Conservation (phyloP, 2,329 filamentous ascomycete genomes). For the Colletotrichum acutatum region DNA sequence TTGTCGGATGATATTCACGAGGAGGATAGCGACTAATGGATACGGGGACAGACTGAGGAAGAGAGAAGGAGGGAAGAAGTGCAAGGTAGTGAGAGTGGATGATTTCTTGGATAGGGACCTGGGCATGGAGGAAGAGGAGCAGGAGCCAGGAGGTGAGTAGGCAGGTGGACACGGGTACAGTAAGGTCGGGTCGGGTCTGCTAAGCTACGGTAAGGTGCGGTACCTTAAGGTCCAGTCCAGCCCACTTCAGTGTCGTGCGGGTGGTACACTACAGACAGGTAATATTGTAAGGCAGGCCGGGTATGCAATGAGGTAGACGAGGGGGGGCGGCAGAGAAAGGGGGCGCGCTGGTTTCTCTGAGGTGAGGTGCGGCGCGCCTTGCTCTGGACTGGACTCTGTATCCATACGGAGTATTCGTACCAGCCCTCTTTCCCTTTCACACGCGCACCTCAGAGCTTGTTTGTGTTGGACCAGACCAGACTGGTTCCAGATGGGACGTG, state of each 20-base stretch:
- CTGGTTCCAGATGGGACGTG: slow-evolving; percentile 7
- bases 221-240: background rate
- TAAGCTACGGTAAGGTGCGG: background rate
- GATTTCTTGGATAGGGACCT: slow-evolving; percentile 21
- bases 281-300: background rate
- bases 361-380: background rate
- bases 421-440: background rate
- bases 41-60: slow-evolving; percentile 21
- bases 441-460: background rate
- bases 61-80: slow-evolving; percentile 15
- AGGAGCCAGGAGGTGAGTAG: slow-evolving; percentile 3
- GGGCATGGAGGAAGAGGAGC: slow-evolving; percentile 22
- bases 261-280: background rate
- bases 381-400: background rate
- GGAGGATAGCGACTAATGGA: slow-evolving; percentile 28
- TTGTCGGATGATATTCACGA: slow-evolving; percentile 36
- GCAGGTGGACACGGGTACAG: slow-evolving; percentile 29
- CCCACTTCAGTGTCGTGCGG: background rate
- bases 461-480: slow-evolving; percentile 19
- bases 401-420: background rate
- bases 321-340: slow-evolving; percentile 5
- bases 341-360: background rate
- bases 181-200: background rate
- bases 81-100: slow-evolving; percentile 39
- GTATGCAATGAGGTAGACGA: slow-evolving; percentile 4